Base-by-base conservation (phyloP, 2,329 filamentous ascomycete species). In the Camptophora hylomeconis region DNA sequence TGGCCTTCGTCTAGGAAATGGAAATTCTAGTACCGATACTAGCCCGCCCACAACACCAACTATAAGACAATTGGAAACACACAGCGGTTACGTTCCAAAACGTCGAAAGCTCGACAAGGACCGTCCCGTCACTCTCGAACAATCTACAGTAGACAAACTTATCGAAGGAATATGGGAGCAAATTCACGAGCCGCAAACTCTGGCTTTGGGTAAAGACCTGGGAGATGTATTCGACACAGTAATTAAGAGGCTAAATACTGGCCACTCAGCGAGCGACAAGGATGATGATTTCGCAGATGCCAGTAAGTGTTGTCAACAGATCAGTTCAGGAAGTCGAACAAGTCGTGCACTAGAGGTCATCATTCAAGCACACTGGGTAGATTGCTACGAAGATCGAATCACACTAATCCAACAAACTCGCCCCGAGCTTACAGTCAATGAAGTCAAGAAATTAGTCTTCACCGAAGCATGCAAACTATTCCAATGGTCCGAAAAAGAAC, bases 281-380 rank as follows among this genome's bases (percentile, higher is more conserved):
- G 36, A 41, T 19, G 33, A 37, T 16, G 28, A 35, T 2, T 37
- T 40, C 2, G 26, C 14, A 9, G 23, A 26, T 9, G 28, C 28
- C 12, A 35, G 27, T 7, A 24, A 17, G 11, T 13, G 14, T 7
- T 35, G 32, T 14, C 32, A 23, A 7, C 32, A 30, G 21, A 21
- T 35, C 40, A 43, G 33, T 50, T 63, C n/a, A 66, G 62, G 39
- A 58, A 65, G 9, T 61, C 65, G 1, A 6, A 26, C 25, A n/a
- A 67, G 60, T 30, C 53, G 67, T n/a, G 65, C 65, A 1, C 51
- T 70, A n/a, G 67, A 71, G 43, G 66, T 71, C 33, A 65, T 71
- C 14, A 63, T 71, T 2, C 67, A 71, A 40, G 65, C 67, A 4
- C 60, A 63, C 17, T 72, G 67, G 67, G 53, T 67, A 3, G 63